Percentiles rank a stretch among this genome's conserved stretches.
Conservation (phyloP, 2,329 filamentous ascomycete genomes). For the Xylariaceae sp. region DNA sequence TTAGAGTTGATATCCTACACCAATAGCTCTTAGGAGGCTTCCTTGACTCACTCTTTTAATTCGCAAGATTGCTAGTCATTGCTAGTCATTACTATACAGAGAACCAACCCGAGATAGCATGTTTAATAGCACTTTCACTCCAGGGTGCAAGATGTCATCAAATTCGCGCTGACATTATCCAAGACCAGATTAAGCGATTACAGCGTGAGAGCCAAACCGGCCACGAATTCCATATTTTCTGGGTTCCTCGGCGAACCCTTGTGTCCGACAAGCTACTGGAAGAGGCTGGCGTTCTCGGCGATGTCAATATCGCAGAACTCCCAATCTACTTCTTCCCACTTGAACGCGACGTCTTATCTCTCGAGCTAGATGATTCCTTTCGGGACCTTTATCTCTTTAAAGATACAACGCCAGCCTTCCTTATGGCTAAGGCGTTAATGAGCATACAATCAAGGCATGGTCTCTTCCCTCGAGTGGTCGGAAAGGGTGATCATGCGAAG, state of each 20-base stretch:
- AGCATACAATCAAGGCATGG: constrained; percentile 89
- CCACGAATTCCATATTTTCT: constrained; percentile 97
- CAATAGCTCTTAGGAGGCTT: constrained; percentile 24
- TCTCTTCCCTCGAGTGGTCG: constrained; percentile 90
- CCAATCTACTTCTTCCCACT: constrained; percentile 89
- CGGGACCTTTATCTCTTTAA: constrained; percentile 86
- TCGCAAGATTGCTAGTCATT: constrained; percentile 61
- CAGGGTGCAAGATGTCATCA: constrained; percentile 56
- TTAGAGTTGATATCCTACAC: background rate
- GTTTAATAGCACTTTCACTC: constrained; percentile 46
- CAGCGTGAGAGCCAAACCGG: constrained; percentile 86
- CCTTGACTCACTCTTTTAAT: constrained; percentile 39
- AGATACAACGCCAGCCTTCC: constrained; percentile 87
- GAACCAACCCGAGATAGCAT: constrained; percentile 34
- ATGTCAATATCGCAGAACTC: constrained; percentile 86
- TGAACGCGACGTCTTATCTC: constrained; percentile 86
- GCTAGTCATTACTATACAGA: constrained; percentile 64
- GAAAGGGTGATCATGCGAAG: constrained; percentile 94
- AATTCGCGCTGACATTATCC: constrained; percentile 60
- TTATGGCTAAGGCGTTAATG: constrained; percentile 92
- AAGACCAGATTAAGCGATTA: constrained; percentile 90
- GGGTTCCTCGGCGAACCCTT: constrained; percentile 89
- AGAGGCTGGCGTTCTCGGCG: constrained; percentile 89
- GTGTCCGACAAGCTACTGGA: constrained; percentile 92
- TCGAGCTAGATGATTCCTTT: constrained; percentile 89